Evolutionary conservation across 495 filamentous ascomycete species (phyloP).

Genomic region (Cudoniella acicularis): DNA sequence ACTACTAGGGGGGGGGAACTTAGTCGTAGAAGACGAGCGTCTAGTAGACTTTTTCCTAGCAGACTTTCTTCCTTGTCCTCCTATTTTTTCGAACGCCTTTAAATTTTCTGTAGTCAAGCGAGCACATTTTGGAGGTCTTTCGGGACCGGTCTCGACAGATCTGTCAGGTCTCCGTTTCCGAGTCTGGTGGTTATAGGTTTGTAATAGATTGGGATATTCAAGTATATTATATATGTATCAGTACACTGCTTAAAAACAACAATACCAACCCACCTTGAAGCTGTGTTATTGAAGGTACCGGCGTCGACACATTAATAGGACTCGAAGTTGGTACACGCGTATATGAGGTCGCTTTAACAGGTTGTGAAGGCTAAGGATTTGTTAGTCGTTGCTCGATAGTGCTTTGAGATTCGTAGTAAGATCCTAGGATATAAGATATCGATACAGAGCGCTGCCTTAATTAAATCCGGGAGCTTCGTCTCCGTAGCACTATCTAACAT

Average conservation of each 20-base stretch:
- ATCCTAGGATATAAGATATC: background rate
- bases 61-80: background rate
- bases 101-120: background rate
- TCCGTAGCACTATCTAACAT: slow-evolving; percentile 7
- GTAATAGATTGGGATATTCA: too few relatives aligned
- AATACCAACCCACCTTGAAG: slow-evolving; percentile 9
- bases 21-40: too few relatives aligned
- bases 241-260: slow-evolving; percentile 10
- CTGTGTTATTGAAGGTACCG: slow-evolving; percentile 6
- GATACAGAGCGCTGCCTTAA: slow-evolving; percentile 1
- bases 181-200: background rate
- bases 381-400: slow-evolving; percentile 3
- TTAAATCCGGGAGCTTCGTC: slow-evolving; percentile 12
- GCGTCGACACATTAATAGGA: slow-evolving; percentile 4
- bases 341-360: slow-evolving; percentile 3
- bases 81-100: too few relatives aligned
- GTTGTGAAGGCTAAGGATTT: slow-evolving; percentile 1
- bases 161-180: background rate
- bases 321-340: slow-evolving; percentile 6
- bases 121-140: background rate
- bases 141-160: background rate
- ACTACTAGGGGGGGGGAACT: too few relatives aligned
- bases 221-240: slow-evolving; percentile 12
- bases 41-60: background rate
- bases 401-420: slow-evolving; percentile 8